These are phyloP conservation scores for Ustilago cynodontis DNA, from an alignment of 1,284 basidiomycete genomes.

Conservation along the genomic window DNA sequence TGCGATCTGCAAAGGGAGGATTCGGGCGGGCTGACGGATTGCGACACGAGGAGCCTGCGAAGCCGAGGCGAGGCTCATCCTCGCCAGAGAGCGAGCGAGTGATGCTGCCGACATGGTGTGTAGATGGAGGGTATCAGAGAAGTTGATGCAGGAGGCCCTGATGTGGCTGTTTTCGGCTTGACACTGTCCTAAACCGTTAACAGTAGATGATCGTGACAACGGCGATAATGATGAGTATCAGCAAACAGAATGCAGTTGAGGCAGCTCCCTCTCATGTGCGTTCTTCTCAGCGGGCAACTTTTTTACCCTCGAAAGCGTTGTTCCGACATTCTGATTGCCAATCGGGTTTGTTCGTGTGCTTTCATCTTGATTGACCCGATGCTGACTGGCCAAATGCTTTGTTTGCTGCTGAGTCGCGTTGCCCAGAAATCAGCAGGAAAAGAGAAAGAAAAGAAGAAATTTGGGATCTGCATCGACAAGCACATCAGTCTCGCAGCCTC, in stretches of 20 bases:
- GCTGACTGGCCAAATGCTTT: background rate
- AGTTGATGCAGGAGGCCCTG: too few relatives aligned
- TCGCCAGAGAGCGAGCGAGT: conserved; percentile 36
- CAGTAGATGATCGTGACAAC: too few relatives aligned
- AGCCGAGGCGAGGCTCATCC: conserved; percentile 29
- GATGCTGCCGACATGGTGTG: conserved; percentile 37
- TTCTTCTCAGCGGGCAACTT: conserved; percentile 13
- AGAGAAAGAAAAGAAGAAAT: too few relatives aligned
- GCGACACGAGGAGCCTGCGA: conserved; percentile 27
- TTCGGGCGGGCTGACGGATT: conserved; percentile 13
- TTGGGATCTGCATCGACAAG: conserved; percentile 3
- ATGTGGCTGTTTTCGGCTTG: too few relatives aligned
- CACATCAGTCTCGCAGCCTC: too few relatives aligned
- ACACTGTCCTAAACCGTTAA: background rate
- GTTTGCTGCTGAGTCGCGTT: conserved; percentile 6
- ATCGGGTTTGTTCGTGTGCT: background rate
- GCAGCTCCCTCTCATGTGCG: background rate
- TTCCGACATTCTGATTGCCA: background rate
- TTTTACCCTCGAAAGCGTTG: conserved; percentile 2
- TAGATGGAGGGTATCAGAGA: too few relatives aligned
- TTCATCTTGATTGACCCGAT: background rate
- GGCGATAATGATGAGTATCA: conserved; percentile 4
- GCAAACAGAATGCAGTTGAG: conserved; percentile 4
- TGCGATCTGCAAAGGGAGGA: conserved; percentile 18
- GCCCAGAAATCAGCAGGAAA: background rate